phyloP scores from a whole-genome alignment of 2,329 filamentous ascomycete species.

The Domatiomyces globalis region DNA sequence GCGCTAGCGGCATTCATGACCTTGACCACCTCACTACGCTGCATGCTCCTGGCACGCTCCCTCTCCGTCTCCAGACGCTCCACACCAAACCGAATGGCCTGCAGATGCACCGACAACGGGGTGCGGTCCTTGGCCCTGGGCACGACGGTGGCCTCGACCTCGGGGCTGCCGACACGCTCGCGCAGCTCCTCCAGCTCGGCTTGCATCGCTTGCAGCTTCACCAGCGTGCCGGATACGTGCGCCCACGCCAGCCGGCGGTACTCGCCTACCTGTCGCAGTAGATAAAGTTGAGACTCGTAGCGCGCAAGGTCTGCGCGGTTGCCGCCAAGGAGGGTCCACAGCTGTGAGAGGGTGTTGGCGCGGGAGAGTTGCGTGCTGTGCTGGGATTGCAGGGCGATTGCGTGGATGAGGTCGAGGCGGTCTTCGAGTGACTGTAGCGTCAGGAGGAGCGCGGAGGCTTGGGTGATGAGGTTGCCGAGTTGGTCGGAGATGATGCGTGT shows the following conservation, averaged over 20 bases:
- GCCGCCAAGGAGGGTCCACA: constrained; percentile 63
- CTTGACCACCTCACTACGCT: constrained; percentile 44
- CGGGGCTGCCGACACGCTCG: constrained; percentile 55
- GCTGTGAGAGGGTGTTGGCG: constrained; percentile 51
- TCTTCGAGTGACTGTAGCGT: constrained; percentile 55
- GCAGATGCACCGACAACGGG: constrained; percentile 59
- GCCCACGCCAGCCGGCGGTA: constrained; percentile 53
- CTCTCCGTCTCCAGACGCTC: constrained; percentile 55
- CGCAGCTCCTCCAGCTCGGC: constrained; percentile 56
- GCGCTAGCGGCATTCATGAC: constrained; percentile 36
- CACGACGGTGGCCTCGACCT: constrained; percentile 32
- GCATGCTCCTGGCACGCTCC: constrained; percentile 42
- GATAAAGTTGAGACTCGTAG: constrained; percentile 47
- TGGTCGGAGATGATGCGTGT: constrained; percentile 55
- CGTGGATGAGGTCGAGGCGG: constrained; percentile 54
- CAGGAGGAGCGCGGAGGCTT: constrained; percentile 53
- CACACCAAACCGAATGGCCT: constrained; percentile 57
- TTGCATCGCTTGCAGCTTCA: constrained; percentile 61
- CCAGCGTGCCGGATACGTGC: constrained; percentile 55
- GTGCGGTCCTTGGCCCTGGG: constrained; percentile 29
- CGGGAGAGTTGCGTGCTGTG: constrained; percentile 44
- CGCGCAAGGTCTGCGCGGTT: constrained; percentile 48
- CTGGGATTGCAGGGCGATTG: constrained; percentile 52
- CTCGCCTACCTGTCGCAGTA: constrained; percentile 50
- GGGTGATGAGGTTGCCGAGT: constrained; percentile 51